These are phyloP conservation scores for Annulohypoxylon truncatum DNA, from an alignment of 2,329 filamentous ascomycete species.

Conservation along the genomic window DNA sequence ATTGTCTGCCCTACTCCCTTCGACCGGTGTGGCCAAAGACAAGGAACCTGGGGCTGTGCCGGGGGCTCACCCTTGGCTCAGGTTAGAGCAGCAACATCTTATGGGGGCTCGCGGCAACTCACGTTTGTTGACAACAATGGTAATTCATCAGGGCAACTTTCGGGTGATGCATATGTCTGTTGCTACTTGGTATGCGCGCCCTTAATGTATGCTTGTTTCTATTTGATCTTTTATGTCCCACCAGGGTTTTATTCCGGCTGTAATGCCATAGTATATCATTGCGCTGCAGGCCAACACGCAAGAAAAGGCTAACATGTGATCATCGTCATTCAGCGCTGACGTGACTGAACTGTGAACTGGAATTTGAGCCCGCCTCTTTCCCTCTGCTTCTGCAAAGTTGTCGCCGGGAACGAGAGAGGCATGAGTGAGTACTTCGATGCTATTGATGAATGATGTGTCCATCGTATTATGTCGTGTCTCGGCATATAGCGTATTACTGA, in stretches of 20 bases:
- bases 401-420: neutral
- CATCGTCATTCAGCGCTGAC: neutral
- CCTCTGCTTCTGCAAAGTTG: neutral
- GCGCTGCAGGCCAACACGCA: slow-evolving; percentile 10
- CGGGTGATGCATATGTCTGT: neutral
- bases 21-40: neutral
- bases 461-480: neutral
- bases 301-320: slow-evolving; percentile 3
- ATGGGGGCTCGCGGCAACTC: neutral
- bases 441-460: neutral
- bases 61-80: neutral
- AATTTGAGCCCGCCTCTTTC: slow-evolving; percentile 35
- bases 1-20: neutral
- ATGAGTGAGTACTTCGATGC: neutral
- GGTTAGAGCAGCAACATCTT: neutral
- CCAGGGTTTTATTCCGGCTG: neutral
- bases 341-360: neutral
- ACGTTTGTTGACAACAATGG: neutral
- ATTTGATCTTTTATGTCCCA: neutral
- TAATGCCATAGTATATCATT: neutral
- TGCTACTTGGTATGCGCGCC: neutral
- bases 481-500: neutral
- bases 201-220: neutral
- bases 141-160: neutral
- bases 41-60: neutral